These are phyloP conservation scores for Epichloe aotearoae DNA, from an alignment of 2,329 filamentous ascomycete species.

Conservation along the genomic window DNA sequence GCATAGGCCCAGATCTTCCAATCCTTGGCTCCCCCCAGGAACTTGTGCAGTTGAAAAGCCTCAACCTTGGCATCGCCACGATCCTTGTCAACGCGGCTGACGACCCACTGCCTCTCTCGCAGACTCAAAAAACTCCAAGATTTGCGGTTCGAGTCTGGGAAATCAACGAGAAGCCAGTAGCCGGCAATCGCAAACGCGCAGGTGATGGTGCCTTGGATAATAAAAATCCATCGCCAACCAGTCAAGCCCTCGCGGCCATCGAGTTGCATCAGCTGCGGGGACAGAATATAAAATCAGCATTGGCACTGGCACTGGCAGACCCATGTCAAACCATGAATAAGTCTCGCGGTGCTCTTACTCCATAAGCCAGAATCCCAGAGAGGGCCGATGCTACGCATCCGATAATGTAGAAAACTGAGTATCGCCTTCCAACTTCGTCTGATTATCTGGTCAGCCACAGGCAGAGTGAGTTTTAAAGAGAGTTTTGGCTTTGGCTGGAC, in stretches of 20 bases:
- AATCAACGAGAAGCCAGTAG: slow-evolving; percentile 50
- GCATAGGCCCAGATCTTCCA: slow-evolving; percentile 50
- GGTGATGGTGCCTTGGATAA: slow-evolving; percentile 41
- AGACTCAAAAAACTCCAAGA: slow-evolving; percentile 39
- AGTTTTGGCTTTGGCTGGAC: slow-evolving; percentile 8
- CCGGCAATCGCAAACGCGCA: slow-evolving; percentile 33
- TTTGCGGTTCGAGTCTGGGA: slow-evolving; percentile 42
- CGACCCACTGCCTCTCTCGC: slow-evolving; percentile 38
- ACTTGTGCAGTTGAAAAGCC: slow-evolving; percentile 33
- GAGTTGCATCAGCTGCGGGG: slow-evolving; percentile 46
- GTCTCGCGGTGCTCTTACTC: slow-evolving; percentile 24
- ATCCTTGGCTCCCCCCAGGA: slow-evolving; percentile 34
- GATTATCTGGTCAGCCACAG: neutral
- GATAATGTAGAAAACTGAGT: slow-evolving; percentile 55
- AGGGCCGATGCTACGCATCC: slow-evolving; percentile 54
- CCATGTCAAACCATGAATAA: neutral
- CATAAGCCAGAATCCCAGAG: slow-evolving; percentile 56
- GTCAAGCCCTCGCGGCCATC: slow-evolving; percentile 37
- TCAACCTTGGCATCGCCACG: slow-evolving; percentile 43
- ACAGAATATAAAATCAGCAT: neutral
- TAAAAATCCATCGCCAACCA: slow-evolving; percentile 59
- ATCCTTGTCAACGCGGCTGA: slow-evolving; percentile 41
- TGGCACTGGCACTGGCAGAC: neutral
- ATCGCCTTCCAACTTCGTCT: slow-evolving; percentile 58
- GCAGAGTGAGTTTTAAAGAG: too few species aligned